Base-by-base conservation (phyloP, 2,329 filamentous ascomycete species). In the Chalaropsis thielavioides region DNA sequence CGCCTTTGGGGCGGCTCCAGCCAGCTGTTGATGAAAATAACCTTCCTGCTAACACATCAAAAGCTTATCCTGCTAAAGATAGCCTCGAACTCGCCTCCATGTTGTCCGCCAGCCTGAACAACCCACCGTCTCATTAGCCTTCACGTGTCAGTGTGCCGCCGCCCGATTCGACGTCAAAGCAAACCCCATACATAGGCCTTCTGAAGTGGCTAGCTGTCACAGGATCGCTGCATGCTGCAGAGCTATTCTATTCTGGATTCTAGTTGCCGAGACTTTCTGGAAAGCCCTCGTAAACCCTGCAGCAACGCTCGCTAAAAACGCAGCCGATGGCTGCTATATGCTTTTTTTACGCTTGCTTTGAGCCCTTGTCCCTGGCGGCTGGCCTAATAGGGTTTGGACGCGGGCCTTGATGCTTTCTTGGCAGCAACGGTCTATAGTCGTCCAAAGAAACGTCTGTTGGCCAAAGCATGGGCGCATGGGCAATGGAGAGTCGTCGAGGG, bases 201-300 rank as follows among this genome's bases (percentile, higher is more conserved):
- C 54, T 38, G 31, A 27, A 31, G 15, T 58, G 27, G 15, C 54
- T 58, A 58, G 54, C 27, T 58, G 27, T 58, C 54, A 58, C 24
- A 58, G 54, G 54, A 58, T 56, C 51, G 51, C 51, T 56, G 24
- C 2, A 43, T 43, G 41, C 41, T 43, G 15, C 41, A 15, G 6
- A 4, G 41, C 41, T 27, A 24, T 58, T 58, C 54, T 58, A 58
- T 58, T 58, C 54, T 58, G n/a, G 54, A 58, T 58, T 58, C 54
- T 58, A 35, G 54, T 17, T 58, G 27, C 31, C 27, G 27, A 58
- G 27, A 35, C 54, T 58, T 58, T 58, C 54, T 58, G 54, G 54
- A 58, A 58, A n/a, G 24, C 15, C 13, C 7, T 15, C 8, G 10
- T 4, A 11, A 58, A 38, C 24, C 54, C 54, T 38, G 54, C 31